These are phyloP conservation scores for Erysimum cheiri DNA, from an alignment of 441 rosid genomes.

Conservation along the genomic window DNA sequence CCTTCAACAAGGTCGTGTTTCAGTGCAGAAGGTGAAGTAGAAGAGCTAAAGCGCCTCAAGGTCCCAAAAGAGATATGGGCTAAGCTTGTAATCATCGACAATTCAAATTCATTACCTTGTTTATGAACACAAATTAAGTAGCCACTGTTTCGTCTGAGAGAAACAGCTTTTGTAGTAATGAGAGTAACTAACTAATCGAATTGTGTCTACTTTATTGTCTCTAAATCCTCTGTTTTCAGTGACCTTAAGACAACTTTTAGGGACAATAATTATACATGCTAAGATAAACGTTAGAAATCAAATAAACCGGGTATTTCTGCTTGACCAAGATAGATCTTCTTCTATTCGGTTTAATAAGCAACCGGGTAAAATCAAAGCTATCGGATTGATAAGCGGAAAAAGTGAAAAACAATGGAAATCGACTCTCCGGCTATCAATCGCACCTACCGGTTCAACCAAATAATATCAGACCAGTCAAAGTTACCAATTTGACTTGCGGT, in stretches of 20 bases:
- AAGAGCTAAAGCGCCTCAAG: conserved; percentile 37
- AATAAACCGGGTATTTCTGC: too few species aligned
- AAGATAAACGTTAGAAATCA: too few species aligned
- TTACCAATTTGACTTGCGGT: background rate
- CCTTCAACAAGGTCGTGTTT: conserved; percentile 32
- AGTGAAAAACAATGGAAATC: background rate
- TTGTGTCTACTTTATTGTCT: background rate
- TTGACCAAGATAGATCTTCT: background rate
- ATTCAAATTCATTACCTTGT: conserved; percentile 15
- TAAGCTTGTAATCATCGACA: conserved; percentile 31
- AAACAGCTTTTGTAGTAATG: conserved; percentile 1
- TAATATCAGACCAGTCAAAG: conserved; percentile 8
- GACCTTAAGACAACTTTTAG: background rate
- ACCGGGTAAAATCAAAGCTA: background rate
- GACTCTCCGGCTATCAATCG: conserved; percentile 24
- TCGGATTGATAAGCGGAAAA: background rate
- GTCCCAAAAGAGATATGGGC: conserved; percentile 31
- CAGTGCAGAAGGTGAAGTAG: conserved; percentile 21
- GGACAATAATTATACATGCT: too few species aligned
- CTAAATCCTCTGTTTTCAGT: conserved; percentile 1
- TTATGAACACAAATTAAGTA: background rate
- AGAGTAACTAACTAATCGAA: background rate
- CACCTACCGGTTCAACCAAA: background rate
- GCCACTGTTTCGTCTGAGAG: background rate
- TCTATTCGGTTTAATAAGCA: background rate